Conservation (phyloP, 495 filamentous ascomycete genomes). For the Parmelia sp. region DNA sequence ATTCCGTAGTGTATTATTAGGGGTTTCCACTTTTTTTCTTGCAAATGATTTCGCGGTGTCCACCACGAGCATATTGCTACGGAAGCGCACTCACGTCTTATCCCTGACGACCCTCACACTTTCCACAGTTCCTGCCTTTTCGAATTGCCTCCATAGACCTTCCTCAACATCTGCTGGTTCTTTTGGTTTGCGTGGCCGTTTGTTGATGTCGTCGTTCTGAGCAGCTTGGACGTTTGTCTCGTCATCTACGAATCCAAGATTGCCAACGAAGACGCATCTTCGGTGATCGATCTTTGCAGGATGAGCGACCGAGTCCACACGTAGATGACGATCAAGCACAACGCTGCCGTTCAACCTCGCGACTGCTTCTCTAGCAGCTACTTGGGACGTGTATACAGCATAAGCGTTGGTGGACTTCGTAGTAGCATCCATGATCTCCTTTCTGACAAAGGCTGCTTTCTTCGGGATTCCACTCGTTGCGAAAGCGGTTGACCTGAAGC, state of each 20-base stretch:
- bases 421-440: constrained; percentile 76
- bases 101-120: constrained; percentile 92
- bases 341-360: constrained; percentile 74
- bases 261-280: constrained; percentile 93
- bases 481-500: constrained; percentile 90
- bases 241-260: constrained; percentile 89
- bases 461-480: constrained; percentile 67
- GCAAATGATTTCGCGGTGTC: too few species aligned
- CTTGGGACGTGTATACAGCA: constrained; percentile 68
- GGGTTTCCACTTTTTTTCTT: too few species aligned
- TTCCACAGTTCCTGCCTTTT: constrained; percentile 69
- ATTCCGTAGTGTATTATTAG: too few species aligned
- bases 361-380: constrained; percentile 69
- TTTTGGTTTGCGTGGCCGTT: constrained; percentile 57
- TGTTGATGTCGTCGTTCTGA: constrained; percentile 49
- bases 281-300: constrained; percentile 74
- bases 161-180: constrained; percentile 87
- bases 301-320: constrained; percentile 85
- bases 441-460: constrained; percentile 79
- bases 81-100: constrained; percentile 36
- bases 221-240: constrained; percentile 53
- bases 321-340: constrained; percentile 80
- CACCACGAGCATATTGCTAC: neutral
- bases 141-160: constrained; percentile 85
- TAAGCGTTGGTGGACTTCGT: constrained; percentile 95